Conservation (phyloP, 73 alveolate species). For the Uronychia binucleata region DNA sequence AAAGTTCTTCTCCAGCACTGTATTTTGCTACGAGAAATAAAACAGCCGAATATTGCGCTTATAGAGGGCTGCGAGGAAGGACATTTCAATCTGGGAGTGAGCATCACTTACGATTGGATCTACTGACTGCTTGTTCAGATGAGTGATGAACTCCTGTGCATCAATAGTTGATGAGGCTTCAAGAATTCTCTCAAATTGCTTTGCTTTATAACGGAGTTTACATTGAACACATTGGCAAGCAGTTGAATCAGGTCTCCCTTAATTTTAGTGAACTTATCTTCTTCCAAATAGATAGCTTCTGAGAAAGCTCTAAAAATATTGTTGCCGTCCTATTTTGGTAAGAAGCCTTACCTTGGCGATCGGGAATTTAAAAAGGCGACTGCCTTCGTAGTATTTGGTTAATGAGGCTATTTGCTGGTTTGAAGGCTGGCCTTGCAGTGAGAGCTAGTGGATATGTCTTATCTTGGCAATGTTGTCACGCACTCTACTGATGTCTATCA, state of each 20-base stretch:
- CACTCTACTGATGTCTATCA: background rate
- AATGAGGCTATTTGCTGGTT: background rate
- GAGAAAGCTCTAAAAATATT: background rate
- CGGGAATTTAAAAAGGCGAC: background rate
- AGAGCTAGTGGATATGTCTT: background rate
- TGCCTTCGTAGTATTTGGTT: background rate
- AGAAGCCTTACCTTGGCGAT: background rate
- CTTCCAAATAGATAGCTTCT: background rate
- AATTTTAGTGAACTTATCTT: background rate
- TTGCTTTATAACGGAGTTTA: background rate
- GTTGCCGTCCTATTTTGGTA: background rate
- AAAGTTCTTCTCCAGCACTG: background rate
- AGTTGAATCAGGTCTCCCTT: background rate
- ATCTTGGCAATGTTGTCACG: background rate
- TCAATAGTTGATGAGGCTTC: background rate
- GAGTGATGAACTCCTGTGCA: background rate
- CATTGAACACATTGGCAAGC: background rate
- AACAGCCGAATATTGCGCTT: slow-evolving; percentile 3
- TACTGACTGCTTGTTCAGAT: background rate
- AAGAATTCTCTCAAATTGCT: background rate
- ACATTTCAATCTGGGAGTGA: background rate
- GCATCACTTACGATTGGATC: background rate
- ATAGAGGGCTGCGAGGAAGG: background rate
- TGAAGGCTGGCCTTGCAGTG: background rate
- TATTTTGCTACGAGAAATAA: background rate